Percentiles rank a stretch among this genome's conserved stretches.
phyloP scores from a whole-genome alignment of 306 rosid genomes.

The Argentina anserina region DNA sequence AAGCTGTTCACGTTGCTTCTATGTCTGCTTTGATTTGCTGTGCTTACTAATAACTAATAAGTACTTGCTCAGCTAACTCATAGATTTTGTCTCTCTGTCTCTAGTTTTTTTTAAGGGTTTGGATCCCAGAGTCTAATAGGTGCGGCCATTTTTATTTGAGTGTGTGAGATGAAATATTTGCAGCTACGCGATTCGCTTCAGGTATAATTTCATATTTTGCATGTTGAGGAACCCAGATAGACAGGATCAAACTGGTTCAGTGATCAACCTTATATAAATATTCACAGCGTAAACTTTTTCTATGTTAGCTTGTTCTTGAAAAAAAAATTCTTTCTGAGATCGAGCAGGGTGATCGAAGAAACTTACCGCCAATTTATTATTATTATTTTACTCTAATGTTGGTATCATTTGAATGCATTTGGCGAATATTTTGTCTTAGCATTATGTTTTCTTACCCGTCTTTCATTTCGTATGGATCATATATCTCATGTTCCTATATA shows the following conservation, averaged over 20 bases:
- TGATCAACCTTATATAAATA: slow-evolving; percentile 3
- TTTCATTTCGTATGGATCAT: too few relatives aligned
- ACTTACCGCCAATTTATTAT: neutral
- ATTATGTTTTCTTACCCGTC: too few relatives aligned
- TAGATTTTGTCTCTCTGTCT: slow-evolving; percentile 45
- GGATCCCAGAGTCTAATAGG: neutral
- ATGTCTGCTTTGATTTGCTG: slow-evolving; percentile 30
- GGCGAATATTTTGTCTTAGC: neutral
- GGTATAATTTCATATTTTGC: neutral
- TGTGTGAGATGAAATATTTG: slow-evolving; percentile 11
- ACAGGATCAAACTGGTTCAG: slow-evolving; percentile 14
- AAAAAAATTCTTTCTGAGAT: neutral
- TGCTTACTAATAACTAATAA: slow-evolving; percentile 14
- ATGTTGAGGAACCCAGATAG: slow-evolving; percentile 3
- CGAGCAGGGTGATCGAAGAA: neutral
- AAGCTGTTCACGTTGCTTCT: slow-evolving; percentile 44
- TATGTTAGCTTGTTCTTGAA: neutral
- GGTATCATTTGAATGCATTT: neutral
- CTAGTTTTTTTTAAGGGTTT: neutral
- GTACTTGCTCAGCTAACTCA: slow-evolving; percentile 50
- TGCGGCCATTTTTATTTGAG: neutral
- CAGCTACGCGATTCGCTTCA: slow-evolving; percentile 10
- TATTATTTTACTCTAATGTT: neutral
- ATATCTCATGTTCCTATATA: too few relatives aligned
- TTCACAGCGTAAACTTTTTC: neutral